phyloP scores from a whole-genome alignment of 2,329 filamentous ascomycete species.

The Colletotrichum sp. region DNA sequence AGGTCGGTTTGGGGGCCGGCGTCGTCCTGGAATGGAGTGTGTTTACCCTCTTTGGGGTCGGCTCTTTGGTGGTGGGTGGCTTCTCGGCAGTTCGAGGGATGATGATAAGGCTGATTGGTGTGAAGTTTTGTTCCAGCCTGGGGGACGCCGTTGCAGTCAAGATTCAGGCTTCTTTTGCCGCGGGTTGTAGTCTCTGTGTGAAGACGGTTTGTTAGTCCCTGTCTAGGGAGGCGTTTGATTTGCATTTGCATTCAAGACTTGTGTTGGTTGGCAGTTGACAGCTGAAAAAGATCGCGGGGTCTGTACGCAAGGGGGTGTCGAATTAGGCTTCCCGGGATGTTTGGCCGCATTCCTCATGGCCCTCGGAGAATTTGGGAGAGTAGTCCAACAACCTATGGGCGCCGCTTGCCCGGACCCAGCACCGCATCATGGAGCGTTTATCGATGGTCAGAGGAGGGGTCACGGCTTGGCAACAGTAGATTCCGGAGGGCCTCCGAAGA shows the following conservation, averaged over 20 bases:
- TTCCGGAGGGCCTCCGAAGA: background rate
- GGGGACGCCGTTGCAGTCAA: background rate
- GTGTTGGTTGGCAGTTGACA: background rate
- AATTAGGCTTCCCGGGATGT: background rate
- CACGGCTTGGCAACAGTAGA: background rate
- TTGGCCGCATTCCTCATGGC: background rate
- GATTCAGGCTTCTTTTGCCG: background rate
- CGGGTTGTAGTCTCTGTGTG: background rate
- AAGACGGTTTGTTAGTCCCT: background rate
- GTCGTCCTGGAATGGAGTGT: background rate
- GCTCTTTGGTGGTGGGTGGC: background rate
- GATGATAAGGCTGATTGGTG: background rate
- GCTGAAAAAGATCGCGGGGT: background rate
- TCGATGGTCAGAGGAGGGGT: background rate
- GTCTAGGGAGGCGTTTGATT: background rate
- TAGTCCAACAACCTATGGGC: background rate
- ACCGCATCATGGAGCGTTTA: background rate
- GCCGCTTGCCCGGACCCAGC: background rate
- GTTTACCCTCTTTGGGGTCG: background rate
- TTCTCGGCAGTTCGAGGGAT: slow-evolving; percentile 13
- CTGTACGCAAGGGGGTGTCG: background rate
- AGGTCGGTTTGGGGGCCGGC: background rate
- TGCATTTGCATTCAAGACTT: background rate
- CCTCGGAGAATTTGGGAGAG: background rate
- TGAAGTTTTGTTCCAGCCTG: background rate